Conservation (phyloP, 2,329 filamentous ascomycete genomes). For the Arachnopeziza araneosa region DNA sequence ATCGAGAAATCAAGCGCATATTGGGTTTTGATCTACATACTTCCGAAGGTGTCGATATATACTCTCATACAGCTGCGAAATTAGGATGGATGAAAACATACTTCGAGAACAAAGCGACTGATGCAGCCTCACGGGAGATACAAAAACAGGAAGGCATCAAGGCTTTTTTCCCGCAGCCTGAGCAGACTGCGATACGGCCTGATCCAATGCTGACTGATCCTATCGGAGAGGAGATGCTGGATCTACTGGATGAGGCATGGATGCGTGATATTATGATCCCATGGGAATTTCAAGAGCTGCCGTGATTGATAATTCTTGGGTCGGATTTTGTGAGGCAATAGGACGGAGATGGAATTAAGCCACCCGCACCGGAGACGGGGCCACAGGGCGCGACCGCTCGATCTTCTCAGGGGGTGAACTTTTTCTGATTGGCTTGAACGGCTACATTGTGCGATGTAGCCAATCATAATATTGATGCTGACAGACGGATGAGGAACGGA, state of each 20-base stretch:
- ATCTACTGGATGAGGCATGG: conserved; percentile 13
- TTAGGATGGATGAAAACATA: conserved; percentile 7
- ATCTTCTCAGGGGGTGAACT: no score
- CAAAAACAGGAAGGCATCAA: not conserved
- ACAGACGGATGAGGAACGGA: not conserved
- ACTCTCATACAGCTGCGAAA: conserved; percentile 3
- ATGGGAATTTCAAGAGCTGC: conserved; percentile 1
- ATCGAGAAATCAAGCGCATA: conserved; percentile 14
- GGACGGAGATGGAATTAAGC: not conserved
- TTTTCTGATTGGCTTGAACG: no score
- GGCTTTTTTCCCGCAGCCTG: not conserved
- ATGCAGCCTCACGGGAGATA: not conserved
- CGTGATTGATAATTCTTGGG: not conserved
- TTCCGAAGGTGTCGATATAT: conserved; percentile 4
- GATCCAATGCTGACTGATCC: not conserved
- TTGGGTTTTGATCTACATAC: conserved; percentile 10
- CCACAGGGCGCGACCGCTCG: not conserved
- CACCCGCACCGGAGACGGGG: not conserved
- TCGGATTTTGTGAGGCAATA: not conserved
- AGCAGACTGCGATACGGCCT: not conserved
- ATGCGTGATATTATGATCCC: conserved; percentile 11
- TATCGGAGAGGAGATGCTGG: not conserved
- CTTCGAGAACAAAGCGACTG: conserved; percentile 3
- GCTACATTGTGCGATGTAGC: no score
- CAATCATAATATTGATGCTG: not conserved